Evolutionary conservation across 192 early-diverging fungal species (phyloP).

Genomic region (Rhizoclosmatium globosum): DNA sequence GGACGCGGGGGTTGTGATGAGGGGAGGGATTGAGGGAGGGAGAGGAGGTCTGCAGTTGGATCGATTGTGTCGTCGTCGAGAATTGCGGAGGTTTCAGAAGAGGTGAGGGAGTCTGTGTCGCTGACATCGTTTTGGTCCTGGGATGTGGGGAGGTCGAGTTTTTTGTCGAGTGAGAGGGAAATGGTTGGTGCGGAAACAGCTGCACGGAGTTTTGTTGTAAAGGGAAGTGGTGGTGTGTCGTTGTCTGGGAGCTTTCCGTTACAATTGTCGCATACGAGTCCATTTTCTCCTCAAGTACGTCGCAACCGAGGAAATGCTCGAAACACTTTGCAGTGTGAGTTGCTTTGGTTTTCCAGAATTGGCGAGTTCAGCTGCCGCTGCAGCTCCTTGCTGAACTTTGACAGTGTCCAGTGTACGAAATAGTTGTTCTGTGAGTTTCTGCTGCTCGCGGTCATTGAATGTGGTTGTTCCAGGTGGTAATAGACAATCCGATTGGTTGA

Average conservation of each 20-base stretch:
- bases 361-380: background rate
- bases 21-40: background rate
- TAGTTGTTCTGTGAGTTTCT: constrained; percentile 13
- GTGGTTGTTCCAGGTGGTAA: background rate
- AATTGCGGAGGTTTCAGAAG: background rate
- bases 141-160: too few relatives aligned
- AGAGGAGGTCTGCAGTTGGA: background rate
- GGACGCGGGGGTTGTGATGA: background rate
- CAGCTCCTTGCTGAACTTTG: constrained; percentile 7
- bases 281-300: constrained; percentile 68
- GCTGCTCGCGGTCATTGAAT: background rate
- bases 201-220: background rate
- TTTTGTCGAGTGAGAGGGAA: background rate
- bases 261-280: constrained; percentile 72
- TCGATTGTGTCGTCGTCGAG: background rate
- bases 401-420: constrained; percentile 30
- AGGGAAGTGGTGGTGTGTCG: background rate
- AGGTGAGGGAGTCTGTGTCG: too few relatives aligned
- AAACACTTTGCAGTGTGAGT: constrained; percentile 40
- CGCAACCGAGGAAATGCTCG: constrained; percentile 63
- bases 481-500: background rate
- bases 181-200: background rate
- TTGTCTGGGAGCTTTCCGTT: constrained; percentile 3
- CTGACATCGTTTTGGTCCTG: too few relatives aligned
- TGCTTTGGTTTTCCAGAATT: background rate